Percentiles rank a stretch among this genome's conserved stretches.
Conservation (phyloP, 768 basidiomycete species). For the Phlebiopsis flavidoalba region DNA sequence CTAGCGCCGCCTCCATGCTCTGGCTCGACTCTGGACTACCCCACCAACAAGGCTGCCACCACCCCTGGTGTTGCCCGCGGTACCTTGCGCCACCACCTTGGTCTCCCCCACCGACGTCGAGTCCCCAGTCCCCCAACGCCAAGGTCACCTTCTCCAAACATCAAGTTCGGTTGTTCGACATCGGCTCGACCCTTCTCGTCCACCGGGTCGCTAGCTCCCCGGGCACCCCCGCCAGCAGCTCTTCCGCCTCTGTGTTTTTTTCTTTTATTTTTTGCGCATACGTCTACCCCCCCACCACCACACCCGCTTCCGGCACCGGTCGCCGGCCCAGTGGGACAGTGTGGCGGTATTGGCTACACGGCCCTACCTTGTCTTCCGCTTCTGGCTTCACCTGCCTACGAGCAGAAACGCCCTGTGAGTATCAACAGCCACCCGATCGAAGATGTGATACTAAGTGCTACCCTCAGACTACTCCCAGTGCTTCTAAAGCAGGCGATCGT, state of each 20-base stretch:
- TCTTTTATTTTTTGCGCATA: no score
- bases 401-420: constrained; percentile 8
- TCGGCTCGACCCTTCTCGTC: constrained; percentile 39
- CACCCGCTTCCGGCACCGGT: neutral
- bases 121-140: constrained; percentile 30
- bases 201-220: neutral
- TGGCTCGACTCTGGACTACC: constrained; percentile 25
- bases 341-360: constrained; percentile 17
- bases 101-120: constrained; percentile 42
- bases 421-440: neutral
- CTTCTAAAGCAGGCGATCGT: neutral
- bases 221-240: neutral
- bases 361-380: constrained; percentile 10
- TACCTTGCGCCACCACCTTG: constrained; percentile 42
- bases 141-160: constrained; percentile 51
- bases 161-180: constrained; percentile 46
- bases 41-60: constrained; percentile 20
- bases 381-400: constrained; percentile 10
- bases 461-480: constrained; percentile 7
- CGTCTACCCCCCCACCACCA: neutral
- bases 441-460: neutral
- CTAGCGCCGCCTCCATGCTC: constrained; percentile 35
- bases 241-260: neutral
- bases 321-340: constrained; percentile 17
- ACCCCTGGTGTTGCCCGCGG: constrained; percentile 45